Base-by-base conservation (phyloP, 169 alveolate species). In the Cytauxzoon felis region DNA sequence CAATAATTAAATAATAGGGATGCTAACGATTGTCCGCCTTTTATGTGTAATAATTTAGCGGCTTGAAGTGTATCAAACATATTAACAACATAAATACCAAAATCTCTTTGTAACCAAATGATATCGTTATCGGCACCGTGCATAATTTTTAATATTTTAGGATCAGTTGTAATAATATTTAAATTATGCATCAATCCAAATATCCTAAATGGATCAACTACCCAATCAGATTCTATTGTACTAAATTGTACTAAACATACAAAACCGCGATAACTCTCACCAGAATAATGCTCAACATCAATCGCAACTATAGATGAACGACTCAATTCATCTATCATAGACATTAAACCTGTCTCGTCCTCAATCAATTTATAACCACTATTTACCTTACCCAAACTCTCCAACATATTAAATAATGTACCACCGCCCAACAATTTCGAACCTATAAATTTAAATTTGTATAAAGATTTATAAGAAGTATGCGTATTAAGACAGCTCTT, bases 21-120 rank as follows among this genome's bases (percentile, higher is more conserved):
- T n/a, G 69, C 29, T 13, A 73, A 88, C 0, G 96, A 78, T 34
- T 79, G 88, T 13, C 92, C 81, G n/a, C 91, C 81, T 23, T 88
- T 81, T 3, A 92, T 71, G 51, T 83, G 48, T 24, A 93, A 76
- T 9, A 87, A 85, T 75, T 93, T 88, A 1, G 98, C 92, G 29
- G 98, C 98, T 63, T 88, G 78, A 9, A 91, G 93, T 0, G 98
- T 95, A 76, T 96, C 99, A 53, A 96, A 92, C 92, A 94, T 61
- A 81, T 95, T 95, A 6, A 95, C 98, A 13, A 96, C 84, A 80
- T 94, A 95, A 11, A 96, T 81, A 19, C 97, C 95, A 69, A 96
- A 94, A 86, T 96, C 99, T 72, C 95, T 91, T 82, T 96, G 95
- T 16, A 96, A 82, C 97, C 97, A 93, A 43, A 84, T 53, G 27